Evolutionary conservation across 257 asterid genomes (phyloP), one percentile per base, ranked within the genome.

Genomic region (Marsdenia floribunda): DNA sequence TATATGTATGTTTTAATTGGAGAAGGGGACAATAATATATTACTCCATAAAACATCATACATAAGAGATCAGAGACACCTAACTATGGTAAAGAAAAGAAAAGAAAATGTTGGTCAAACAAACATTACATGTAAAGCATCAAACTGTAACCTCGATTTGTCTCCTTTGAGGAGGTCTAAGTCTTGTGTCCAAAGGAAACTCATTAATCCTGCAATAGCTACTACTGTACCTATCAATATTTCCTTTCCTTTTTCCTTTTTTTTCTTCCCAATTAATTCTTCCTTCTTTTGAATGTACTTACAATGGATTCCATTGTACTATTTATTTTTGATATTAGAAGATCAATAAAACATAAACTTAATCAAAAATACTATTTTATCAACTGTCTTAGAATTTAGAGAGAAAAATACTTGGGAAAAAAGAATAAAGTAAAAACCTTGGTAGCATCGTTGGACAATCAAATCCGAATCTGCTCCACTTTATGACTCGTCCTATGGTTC

Each of bases 111-210:
- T 80, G 82, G 87, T 81, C 89, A 85, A 78, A 85, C 71, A 74
- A 66, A 68, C 76, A 64, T 60, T 44, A 66, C 82, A 81, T 83
- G 79, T 83, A 85, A 85, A 83, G 89, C 82, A 83, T 79, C 12
- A 83, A 80, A 83, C 79, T 78, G 79, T 76, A 85, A 80, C 85
- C 82, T 83, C 87, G 69, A 80, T 74, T 78, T 85, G 87, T 83
- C 87, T 79, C 89, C 89, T 74, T 75, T 61, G 35, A 78, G 80
- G 87, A 80, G 74, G 77, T 83, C 79, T 75, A 83, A 7, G 82
- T 69, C 89, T 81, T 81, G 82, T 72, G 77, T 42, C 79, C 84
- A 80, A 85, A 85, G 85, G 75, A 82, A 79, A 50, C 87, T 76
- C 70, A 50, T 70, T 71, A 49, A 49, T 49, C 19, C 15, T 49